Evolutionary conservation across 1,139 yeast species (phyloP).

Genomic region (Spathaspora sp.): DNA sequence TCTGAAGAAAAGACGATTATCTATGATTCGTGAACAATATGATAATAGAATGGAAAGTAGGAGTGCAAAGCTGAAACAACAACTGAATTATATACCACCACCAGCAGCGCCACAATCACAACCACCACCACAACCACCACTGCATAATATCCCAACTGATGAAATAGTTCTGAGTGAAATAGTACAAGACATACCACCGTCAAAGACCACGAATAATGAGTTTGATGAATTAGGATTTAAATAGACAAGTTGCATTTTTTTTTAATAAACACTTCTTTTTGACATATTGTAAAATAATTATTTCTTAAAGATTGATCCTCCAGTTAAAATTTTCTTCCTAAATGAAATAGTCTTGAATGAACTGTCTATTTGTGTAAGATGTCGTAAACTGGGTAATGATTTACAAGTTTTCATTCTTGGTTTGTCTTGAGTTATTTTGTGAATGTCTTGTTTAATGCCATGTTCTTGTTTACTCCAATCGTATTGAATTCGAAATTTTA

Average conservation of each 20-base stretch:
- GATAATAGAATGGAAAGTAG: neutral
- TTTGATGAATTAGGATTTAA: neutral
- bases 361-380: neutral
- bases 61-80: neutral
- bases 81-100: neutral
- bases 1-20: conserved; percentile 7
- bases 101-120: neutral
- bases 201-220: neutral
- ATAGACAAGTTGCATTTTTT: conserved; percentile 1
- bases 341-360: neutral
- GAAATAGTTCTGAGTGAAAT: neutral
- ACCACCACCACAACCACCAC: neutral
- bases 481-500: neutral
- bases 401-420: neutral
- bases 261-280: no score
- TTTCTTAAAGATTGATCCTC: neutral
- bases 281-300: neutral
- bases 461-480: neutral
- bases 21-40: conserved; percentile 1
- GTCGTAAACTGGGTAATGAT: neutral
- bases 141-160: neutral
- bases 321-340: neutral
- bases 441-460: neutral
- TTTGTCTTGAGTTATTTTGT: neutral
- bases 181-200: neutral